Conservation (phyloP, 495 filamentous ascomycete genomes). For the Glonium stellatum region DNA sequence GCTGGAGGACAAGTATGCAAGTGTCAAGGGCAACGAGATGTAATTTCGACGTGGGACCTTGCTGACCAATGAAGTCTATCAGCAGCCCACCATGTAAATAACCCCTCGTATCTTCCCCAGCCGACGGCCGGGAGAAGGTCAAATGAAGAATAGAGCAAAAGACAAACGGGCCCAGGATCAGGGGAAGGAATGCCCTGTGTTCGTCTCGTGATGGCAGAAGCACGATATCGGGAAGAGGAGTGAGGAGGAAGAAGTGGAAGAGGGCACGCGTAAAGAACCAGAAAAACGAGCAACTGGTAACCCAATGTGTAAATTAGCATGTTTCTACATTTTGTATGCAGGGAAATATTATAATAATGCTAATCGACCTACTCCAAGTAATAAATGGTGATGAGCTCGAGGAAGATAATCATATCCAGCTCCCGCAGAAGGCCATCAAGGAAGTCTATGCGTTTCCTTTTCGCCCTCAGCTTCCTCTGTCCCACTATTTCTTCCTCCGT, state of each 20-base stretch:
- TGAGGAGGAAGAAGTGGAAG: conserved; percentile 68
- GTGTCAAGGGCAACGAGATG: conserved; percentile 59
- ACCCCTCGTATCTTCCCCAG: conserved; percentile 66
- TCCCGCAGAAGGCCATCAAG: conserved; percentile 63
- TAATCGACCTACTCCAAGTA: conserved; percentile 70
- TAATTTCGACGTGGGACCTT: conserved; percentile 60
- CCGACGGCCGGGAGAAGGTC: conserved; percentile 52
- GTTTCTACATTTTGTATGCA: conserved; percentile 11
- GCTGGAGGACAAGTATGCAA: conserved; percentile 58
- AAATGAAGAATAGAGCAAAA: conserved; percentile 68
- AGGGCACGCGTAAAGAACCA: conserved; percentile 63
- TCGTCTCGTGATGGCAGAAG: conserved; percentile 47
- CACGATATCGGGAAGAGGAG: conserved; percentile 65
- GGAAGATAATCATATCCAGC: conserved; percentile 75
- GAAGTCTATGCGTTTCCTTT: conserved; percentile 51
- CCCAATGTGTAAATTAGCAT: conserved; percentile 7
- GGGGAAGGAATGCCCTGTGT: conserved; percentile 19
- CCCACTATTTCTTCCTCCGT: conserved; percentile 29
- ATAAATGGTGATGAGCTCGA: conserved; percentile 73
- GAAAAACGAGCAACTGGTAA: conserved; percentile 65
- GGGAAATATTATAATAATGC: not conserved
- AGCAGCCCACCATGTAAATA: conserved; percentile 81
- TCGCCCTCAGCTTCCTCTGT: conserved; percentile 38
- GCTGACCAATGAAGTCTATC: conserved; percentile 83
- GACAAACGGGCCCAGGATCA: conserved; percentile 49